Percentiles rank a stretch among this genome's conserved stretches.
Evolutionary conservation across 345 rosid species (phyloP).

Genomic region (Rhodamnia argentea): DNA sequence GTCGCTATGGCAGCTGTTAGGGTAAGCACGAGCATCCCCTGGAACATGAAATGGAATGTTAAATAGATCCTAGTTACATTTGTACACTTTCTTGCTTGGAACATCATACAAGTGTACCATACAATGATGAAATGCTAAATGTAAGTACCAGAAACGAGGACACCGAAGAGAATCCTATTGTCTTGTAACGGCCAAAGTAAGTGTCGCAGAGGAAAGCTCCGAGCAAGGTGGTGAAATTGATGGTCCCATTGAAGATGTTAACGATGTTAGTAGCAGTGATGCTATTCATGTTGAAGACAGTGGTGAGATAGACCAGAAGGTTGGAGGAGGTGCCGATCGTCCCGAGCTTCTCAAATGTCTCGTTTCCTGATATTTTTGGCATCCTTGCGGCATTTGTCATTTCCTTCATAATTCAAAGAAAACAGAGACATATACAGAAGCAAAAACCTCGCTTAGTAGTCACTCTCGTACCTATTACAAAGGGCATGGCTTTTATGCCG

Average conservation of each 20-base stretch:
- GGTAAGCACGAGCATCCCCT: conserved; percentile 36
- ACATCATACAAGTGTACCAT: not conserved
- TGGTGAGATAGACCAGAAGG: conserved; percentile 43
- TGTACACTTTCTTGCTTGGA: not conserved
- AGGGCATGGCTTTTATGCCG: conserved; percentile 11
- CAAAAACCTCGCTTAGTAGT: not conserved
- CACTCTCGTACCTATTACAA: not conserved
- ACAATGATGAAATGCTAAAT: not conserved
- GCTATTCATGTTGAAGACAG: conserved; percentile 59
- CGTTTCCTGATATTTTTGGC: conserved; percentile 37
- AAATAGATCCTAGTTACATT: not conserved
- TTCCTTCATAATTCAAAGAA: not conserved
- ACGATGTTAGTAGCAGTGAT: conserved; percentile 49
- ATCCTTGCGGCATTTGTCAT: not conserved
- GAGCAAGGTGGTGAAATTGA: conserved; percentile 44
- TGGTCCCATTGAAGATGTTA: conserved; percentile 47
- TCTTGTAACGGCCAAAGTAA: conserved; percentile 64
- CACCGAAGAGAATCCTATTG: conserved; percentile 44
- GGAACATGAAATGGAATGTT: not conserved
- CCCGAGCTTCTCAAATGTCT: conserved; percentile 61
- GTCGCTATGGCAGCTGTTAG: conserved; percentile 26
- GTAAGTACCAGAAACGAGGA: conserved; percentile 46
- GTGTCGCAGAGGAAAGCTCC: conserved; percentile 67
- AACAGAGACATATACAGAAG: not conserved
- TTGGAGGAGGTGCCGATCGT: conserved; percentile 44